Conservation (phyloP, 2,329 filamentous ascomycete species). For the Pezicula rhizophila region DNA sequence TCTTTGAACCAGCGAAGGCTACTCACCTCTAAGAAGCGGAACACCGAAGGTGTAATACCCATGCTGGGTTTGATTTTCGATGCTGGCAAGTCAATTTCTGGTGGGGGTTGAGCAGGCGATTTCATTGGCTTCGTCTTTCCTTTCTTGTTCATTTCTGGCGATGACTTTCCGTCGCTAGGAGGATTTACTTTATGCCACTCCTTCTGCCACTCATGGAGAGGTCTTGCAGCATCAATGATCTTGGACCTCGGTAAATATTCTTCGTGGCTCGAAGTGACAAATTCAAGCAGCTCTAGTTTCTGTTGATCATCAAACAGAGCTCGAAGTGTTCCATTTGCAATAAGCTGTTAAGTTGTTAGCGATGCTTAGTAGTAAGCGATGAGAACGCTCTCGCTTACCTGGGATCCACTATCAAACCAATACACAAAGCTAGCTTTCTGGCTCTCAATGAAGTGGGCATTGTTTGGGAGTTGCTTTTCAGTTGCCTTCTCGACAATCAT, state of each 20-base stretch:
- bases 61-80: constrained; percentile 50
- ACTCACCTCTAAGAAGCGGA: constrained; percentile 57
- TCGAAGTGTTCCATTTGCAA: constrained; percentile 69
- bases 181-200: constrained; percentile 57
- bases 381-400: constrained; percentile 46
- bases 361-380: constrained; percentile 1
- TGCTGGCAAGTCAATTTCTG: constrained; percentile 55
- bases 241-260: constrained; percentile 74
- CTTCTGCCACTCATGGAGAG: constrained; percentile 58
- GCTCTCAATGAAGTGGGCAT: constrained; percentile 70
- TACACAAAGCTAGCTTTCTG: constrained; percentile 76
- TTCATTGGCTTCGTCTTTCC: constrained; percentile 50
- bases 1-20: neutral
- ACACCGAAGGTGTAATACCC: constrained; percentile 55
- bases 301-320: constrained; percentile 74
- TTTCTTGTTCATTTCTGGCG: constrained; percentile 64
- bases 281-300: constrained; percentile 80
- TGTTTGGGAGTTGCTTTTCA: constrained; percentile 52
- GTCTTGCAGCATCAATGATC: constrained; percentile 55
- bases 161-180: constrained; percentile 47
- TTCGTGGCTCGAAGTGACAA: constrained; percentile 68
- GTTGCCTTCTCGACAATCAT: constrained; percentile 68
- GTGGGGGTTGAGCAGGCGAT: constrained; percentile 52
- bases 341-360: constrained; percentile 47
- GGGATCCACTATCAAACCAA: constrained; percentile 78